Percentiles rank a stretch among this genome's conserved stretches.
These are phyloP conservation scores for Mucor lusitanicus DNA, from an alignment of 371 early-diverging fungal species.

Conservation along the genomic window DNA sequence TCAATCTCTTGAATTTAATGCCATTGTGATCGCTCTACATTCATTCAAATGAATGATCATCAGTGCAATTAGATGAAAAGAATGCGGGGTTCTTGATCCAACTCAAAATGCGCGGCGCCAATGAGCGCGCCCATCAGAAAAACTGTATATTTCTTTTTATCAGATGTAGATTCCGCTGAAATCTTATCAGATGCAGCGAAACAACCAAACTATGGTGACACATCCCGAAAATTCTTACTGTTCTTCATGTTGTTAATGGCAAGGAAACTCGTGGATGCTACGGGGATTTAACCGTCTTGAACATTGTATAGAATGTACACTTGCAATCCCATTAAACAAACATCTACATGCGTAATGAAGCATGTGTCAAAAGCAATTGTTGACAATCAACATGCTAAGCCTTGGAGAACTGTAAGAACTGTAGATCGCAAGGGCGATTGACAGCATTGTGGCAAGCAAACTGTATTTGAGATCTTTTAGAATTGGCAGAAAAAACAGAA, in stretches of 20 bases:
- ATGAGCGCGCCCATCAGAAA: neutral
- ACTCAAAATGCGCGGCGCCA: neutral
- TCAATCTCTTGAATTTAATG: neutral
- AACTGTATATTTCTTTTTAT: neutral
- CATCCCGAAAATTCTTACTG: neutral
- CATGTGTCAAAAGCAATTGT: neutral
- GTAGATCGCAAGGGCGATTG: neutral
- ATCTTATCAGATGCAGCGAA: conserved; percentile 6
- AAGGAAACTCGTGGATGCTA: conserved; percentile 1
- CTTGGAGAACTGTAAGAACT: neutral
- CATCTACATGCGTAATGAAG: neutral
- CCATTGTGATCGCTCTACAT: neutral
- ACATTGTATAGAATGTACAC: neutral
- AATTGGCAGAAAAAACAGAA: neutral
- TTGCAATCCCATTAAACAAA: neutral
- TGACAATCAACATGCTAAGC: neutral
- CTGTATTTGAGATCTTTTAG: neutral
- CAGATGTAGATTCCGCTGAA: conserved; percentile 3
- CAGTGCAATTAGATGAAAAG: neutral
- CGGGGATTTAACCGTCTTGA: neutral
- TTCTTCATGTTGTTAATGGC: neutral
- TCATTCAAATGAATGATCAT: neutral
- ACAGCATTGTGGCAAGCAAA: neutral
- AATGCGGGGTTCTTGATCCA: neutral
- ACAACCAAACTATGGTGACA: neutral